Evolutionary conservation across 768 basidiomycete species (phyloP), one percentile per base, ranked within the genome.

Genomic region (Russula compacta): DNA sequence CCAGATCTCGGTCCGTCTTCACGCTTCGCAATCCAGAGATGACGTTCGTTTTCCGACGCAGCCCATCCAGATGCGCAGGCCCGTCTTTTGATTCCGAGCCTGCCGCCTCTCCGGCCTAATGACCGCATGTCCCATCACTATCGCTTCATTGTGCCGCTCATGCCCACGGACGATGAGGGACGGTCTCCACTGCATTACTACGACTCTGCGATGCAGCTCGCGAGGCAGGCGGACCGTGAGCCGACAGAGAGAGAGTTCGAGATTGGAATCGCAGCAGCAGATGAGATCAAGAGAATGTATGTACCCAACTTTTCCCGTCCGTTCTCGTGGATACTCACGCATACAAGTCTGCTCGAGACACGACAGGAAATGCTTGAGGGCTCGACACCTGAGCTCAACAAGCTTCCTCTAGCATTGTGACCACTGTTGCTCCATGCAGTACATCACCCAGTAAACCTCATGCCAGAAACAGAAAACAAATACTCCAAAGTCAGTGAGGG

Each of bases 91-190:
- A 87, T 92, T 62, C 89, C 89, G 33, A 80, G 81, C 40, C 82
- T 87, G 56, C 90, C 89, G 12, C 67, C 74, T 17, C 71, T 87
- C 67, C 85, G 85, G 65, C 87, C 89, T 2, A 84, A 88, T 70
- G 78, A 79, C 4, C 84, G 88, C 64, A 85, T 91, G 85, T 76
- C 86, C 51, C 83, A 88, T 70, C 88, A 91, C 70, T 87, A 90
- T 68, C 84, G 89, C 46, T 89, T 86, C 73, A 79, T 92, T 39
- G 72, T 81, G 3, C 87, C 87, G 0, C 76, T 92, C 2, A 59
- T 83, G 71, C 44, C 74, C 69, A 73, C 71, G 59, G 83, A 87
- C 61, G 82, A 83, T 33, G 79, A 84, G 48, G 83, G 83, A n/a
- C 71, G 87, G 50, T 81, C 87, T 14, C 76, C 82, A 0, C 70